Evolutionary conservation across 768 basidiomycete species (phyloP).

Genomic region (Trametes cubensis): DNA sequence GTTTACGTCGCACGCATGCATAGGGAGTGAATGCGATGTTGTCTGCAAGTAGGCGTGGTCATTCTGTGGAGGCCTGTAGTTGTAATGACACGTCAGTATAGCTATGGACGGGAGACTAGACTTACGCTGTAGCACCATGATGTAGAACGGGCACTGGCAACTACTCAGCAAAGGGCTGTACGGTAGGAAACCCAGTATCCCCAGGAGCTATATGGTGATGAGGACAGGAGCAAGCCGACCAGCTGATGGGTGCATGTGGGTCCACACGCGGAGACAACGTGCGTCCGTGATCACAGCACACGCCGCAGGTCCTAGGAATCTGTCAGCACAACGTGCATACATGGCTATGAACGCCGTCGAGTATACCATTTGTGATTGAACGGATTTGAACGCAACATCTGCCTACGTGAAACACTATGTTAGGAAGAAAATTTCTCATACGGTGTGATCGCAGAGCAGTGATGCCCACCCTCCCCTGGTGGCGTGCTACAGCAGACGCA

Average conservation of each 20-base stretch:
- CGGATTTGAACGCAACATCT: neutral
- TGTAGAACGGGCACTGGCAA: no score
- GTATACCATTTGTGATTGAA: neutral
- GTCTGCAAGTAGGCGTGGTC: no score
- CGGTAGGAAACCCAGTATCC: no score
- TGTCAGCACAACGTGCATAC: no score
- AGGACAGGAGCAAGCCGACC: neutral
- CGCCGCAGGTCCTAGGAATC: neutral
- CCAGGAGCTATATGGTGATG: neutral
- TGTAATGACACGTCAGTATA: no score
- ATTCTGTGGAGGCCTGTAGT: no score
- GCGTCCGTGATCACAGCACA: neutral
- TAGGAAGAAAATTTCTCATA: neutral
- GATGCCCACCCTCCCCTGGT: neutral
- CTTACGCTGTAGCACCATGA: no score
- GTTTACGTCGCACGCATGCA: no score
- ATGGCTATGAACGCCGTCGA: neutral
- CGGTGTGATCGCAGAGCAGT: neutral
- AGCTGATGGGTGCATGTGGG: slow-evolving; percentile 14
- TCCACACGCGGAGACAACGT: neutral
- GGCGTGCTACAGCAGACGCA: neutral
- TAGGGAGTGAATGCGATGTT: no score
- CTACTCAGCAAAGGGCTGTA: no score
- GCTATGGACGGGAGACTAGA: no score
- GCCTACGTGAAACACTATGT: neutral